Base-by-base conservation (phyloP, 2,329 filamentous ascomycete genomes). In the Ophiostoma sp. region DNA sequence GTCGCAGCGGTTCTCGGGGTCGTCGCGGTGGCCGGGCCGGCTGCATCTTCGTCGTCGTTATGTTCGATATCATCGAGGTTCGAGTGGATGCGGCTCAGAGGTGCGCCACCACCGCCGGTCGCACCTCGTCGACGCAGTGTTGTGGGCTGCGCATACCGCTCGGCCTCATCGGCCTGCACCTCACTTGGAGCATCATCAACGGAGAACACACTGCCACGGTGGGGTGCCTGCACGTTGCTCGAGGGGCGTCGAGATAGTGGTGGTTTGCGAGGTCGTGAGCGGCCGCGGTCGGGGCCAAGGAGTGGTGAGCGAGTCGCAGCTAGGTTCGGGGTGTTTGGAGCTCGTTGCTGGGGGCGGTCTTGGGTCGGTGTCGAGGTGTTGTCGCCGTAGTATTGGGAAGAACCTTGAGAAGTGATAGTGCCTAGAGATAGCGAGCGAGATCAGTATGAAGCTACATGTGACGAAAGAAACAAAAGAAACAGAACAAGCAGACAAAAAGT, bases 161-260 rank as follows among this genome's bases (percentile, higher is more conserved):
- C 84, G 61, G 82, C 83, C 75, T 87, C 83, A 78, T 94, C 92
- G 75, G 89, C 88, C 79, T 93, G 91, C 25, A 97, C 90, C 81
- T 98, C 95, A 76, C 90, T 87, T 31, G 90, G 85, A 79, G 94
- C 94, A 80, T 98, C 95, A 80, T 98, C 95, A 66, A 93, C 93
- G 0, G 95, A 98, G 83, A 97, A 98, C 74, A 95, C 87, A 75
- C 93, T 92, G 39, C 95, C 93, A 71, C 93, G 91, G 80, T 95
- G 90, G 2, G 94, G 94, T 55, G 90, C 90, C 78, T 89, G 86
- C 8, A 82, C 82, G 73, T 88, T 93, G 31, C 93, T 94, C 1
- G 93, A 95, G 73, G 91, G 86, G 75, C 94, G 91, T 77, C 93
- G 91, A 73, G 88, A 81, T 81, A 95, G 88, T 12, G 88, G 83